Evolutionary conservation across 768 basidiomycete species (phyloP).

Genomic region (Russula abietina): DNA sequence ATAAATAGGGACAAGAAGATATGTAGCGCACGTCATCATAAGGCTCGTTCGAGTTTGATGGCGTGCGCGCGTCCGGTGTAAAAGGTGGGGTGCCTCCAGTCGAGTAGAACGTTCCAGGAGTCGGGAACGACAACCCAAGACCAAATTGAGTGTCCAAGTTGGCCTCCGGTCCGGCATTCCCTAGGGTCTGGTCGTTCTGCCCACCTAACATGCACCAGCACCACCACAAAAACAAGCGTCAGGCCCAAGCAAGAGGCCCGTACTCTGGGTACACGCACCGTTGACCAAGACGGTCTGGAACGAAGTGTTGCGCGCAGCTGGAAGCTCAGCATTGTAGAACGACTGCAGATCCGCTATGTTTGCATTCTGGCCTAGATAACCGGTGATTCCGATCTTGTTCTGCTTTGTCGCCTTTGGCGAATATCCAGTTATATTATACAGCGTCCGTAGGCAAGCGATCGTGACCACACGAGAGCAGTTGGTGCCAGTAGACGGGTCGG

Average conservation of each 20-base stretch:
- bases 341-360: conserved; percentile 25
- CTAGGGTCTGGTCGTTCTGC: conserved; percentile 20
- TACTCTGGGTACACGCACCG: conserved; percentile 1
- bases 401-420: conserved; percentile 19
- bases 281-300: conserved; percentile 15
- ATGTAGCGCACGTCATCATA: conserved; percentile 12
- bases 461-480: conserved; percentile 34
- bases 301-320: conserved; percentile 19
- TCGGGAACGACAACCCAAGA: conserved; percentile 27
- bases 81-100: conserved; percentile 27
- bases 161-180: conserved; percentile 26
- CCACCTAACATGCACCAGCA: conserved; percentile 15
- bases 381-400: conserved; percentile 34
- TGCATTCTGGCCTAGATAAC: conserved; percentile 35
- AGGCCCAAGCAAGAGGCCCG: not conserved
- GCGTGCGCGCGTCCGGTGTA: conserved; percentile 12
- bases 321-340: conserved; percentile 21
- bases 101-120: conserved; percentile 25
- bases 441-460: conserved; percentile 30
- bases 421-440: conserved; percentile 34
- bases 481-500: conserved; percentile 29
- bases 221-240: not conserved
- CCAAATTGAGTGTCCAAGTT: conserved; percentile 26
- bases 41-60: conserved; percentile 19
- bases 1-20: not conserved